phyloP scores from a whole-genome alignment of 176 grass and related monocot genomes.

The Neostapfia colusana region DNA sequence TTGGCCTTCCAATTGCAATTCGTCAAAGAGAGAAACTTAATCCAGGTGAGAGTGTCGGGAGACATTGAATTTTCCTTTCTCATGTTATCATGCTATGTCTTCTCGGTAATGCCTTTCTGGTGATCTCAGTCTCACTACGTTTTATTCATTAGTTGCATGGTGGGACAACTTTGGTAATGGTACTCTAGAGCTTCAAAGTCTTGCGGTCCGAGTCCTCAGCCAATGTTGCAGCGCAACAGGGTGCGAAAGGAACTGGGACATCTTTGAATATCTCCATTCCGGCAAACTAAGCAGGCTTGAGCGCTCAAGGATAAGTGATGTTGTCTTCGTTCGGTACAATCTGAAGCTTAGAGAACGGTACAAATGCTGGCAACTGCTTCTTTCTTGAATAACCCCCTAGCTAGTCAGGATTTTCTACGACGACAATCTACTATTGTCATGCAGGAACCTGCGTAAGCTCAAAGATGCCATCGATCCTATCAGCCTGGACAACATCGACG shows the following conservation, averaged over 20 bases:
- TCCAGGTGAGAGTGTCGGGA: conserved; percentile 38
- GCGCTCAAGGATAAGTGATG: conserved; percentile 37
- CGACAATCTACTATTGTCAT: neutral
- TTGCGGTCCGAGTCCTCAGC: conserved; percentile 56
- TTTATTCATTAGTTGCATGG: conserved; percentile 56
- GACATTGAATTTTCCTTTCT: neutral
- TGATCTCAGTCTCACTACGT: neutral
- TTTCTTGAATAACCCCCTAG: neutral
- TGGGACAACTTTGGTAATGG: conserved; percentile 64
- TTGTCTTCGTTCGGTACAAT: conserved; percentile 49
- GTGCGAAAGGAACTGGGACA: conserved; percentile 50
- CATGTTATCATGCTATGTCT: neutral
- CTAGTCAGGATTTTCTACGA: neutral
- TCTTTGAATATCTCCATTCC: conserved; percentile 47
- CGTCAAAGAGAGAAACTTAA: conserved; percentile 54
- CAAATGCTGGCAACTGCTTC: neutral
- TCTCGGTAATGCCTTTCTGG: neutral
- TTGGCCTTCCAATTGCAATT: conserved; percentile 60
- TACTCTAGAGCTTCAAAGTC: conserved; percentile 50
- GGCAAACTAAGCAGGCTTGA: conserved; percentile 53
- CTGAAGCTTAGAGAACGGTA: conserved; percentile 62
- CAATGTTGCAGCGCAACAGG: conserved; percentile 67
- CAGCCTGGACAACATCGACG: conserved; percentile 52
- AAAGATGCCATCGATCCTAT: conserved; percentile 40
- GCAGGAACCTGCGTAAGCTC: conserved; percentile 36